Evolutionary conservation across 371 early-diverging fungal species (phyloP).

Genomic region (Saksenaea oblongispora): DNA sequence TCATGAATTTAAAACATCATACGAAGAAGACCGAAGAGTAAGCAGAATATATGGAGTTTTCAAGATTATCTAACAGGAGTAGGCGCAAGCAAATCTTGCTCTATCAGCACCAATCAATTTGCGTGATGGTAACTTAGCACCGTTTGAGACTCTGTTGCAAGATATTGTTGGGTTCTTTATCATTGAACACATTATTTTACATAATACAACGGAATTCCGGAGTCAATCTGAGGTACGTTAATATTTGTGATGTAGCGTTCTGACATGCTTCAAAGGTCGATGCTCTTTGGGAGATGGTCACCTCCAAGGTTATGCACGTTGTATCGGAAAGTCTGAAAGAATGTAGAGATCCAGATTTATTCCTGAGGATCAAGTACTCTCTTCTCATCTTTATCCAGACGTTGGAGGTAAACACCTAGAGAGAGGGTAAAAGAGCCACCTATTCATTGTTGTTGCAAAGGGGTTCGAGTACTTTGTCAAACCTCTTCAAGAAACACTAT

Average conservation of each 20-base stretch:
- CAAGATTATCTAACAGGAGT: constrained; percentile 1
- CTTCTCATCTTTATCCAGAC: constrained; percentile 87
- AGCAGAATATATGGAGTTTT: constrained; percentile 23
- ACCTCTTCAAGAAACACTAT: constrained; percentile 54
- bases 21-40: constrained; percentile 88
- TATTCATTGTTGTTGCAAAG: constrained; percentile 8
- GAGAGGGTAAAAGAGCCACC: background rate
- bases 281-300: constrained; percentile 86
- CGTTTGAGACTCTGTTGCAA: constrained; percentile 77
- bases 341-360: constrained; percentile 78
- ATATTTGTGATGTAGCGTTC: background rate
- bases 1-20: constrained; percentile 83
- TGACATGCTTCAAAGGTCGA: constrained; percentile 61
- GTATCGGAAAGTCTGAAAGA: constrained; percentile 79
- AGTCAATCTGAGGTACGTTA: constrained; percentile 75
- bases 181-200: constrained; percentile 87
- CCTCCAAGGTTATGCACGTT: constrained; percentile 75
- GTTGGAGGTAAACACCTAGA: constrained; percentile 70
- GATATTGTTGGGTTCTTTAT: constrained; percentile 96
- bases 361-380: constrained; percentile 72
- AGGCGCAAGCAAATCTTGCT: constrained; percentile 78
- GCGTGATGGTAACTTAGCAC: constrained; percentile 61
- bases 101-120: constrained; percentile 65
- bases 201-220: constrained; percentile 90
- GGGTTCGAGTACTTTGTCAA: constrained; percentile 56